Evolutionary conservation across 208 protist genomes (phyloP).

Genomic region (Acanthamoeba triangularis): DNA sequence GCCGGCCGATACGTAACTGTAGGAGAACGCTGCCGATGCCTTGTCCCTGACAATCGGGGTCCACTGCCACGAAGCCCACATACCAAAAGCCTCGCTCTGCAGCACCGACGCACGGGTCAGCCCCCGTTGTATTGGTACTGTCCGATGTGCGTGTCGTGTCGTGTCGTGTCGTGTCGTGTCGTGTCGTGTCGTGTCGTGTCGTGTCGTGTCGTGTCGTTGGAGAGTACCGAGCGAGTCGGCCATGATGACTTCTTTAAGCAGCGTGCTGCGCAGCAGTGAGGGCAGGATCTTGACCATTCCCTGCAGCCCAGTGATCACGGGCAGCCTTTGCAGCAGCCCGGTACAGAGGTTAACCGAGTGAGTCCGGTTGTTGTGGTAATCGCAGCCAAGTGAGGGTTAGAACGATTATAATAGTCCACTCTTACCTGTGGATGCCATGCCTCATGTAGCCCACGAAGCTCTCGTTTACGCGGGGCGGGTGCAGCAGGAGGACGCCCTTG

Average conservation of each 20-base stretch:
- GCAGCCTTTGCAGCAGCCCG: background rate
- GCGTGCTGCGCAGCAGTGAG: background rate
- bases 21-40: conserved; percentile 6
- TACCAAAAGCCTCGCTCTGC: conserved; percentile 35
- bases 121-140: background rate
- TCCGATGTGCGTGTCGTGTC: too few relatives aligned
- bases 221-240: background rate
- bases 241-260: conserved; percentile 20
- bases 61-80: conserved; percentile 25
- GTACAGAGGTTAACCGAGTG: background rate
- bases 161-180: too few relatives aligned
- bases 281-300: conserved; percentile 33
- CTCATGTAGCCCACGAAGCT: conserved; percentile 17
- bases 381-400: background rate
- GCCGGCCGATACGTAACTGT: background rate
- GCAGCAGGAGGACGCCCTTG: conserved; percentile 1
- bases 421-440: conserved; percentile 28
- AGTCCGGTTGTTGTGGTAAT: background rate
- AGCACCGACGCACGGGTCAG: background rate
- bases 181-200: too few relatives aligned
- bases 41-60: conserved; percentile 13
- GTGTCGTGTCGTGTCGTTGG: background rate
- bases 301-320: background rate
- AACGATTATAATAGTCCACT: too few relatives aligned
- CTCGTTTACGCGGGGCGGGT: conserved; percentile 8